Conservation (phyloP, 2,329 filamentous ascomycete species). For the Xylaria multiplex region DNA sequence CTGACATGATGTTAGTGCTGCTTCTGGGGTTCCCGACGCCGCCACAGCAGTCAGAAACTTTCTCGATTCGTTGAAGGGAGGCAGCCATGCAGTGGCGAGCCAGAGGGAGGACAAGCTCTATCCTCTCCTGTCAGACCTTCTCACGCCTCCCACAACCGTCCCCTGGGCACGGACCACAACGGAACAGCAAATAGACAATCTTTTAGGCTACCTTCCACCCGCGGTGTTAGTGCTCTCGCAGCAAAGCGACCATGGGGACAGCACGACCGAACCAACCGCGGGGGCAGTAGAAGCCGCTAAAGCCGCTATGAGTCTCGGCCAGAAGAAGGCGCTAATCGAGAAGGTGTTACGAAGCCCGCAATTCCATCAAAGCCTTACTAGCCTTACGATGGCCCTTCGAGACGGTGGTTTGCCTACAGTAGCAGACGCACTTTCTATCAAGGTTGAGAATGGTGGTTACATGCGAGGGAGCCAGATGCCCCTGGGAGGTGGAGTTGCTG, state of each 20-base stretch:
- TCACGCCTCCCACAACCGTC: constrained; percentile 80
- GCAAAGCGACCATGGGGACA: constrained; percentile 67
- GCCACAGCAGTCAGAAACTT: constrained; percentile 87
- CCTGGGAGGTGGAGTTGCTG: constrained; percentile 85
- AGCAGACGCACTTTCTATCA: constrained; percentile 83
- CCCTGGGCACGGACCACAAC: constrained; percentile 75
- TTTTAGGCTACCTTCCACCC: constrained; percentile 82
- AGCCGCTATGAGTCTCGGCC: constrained; percentile 74
- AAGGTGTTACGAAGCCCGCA: constrained; percentile 90
- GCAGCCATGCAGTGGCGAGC: constrained; percentile 54
- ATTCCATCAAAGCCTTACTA: constrained; percentile 85
- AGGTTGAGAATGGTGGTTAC: constrained; percentile 85
- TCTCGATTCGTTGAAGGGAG: constrained; percentile 79
- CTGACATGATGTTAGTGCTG: constrained; percentile 66
- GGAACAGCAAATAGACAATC: constrained; percentile 74
- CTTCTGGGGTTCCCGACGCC: constrained; percentile 72
- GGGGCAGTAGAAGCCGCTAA: constrained; percentile 78
- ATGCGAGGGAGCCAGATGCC: constrained; percentile 82
- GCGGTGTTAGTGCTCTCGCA: constrained; percentile 80
- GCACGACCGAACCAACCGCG: constrained; percentile 72
- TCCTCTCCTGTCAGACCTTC: constrained; percentile 86
- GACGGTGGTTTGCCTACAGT: constrained; percentile 93
- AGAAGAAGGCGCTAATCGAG: constrained; percentile 84
- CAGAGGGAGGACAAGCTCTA: constrained; percentile 71
- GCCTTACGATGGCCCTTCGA: constrained; percentile 85